Evolutionary conservation across 495 filamentous ascomycete species (phyloP).

Genomic region (Neurospora tetraspora): DNA sequence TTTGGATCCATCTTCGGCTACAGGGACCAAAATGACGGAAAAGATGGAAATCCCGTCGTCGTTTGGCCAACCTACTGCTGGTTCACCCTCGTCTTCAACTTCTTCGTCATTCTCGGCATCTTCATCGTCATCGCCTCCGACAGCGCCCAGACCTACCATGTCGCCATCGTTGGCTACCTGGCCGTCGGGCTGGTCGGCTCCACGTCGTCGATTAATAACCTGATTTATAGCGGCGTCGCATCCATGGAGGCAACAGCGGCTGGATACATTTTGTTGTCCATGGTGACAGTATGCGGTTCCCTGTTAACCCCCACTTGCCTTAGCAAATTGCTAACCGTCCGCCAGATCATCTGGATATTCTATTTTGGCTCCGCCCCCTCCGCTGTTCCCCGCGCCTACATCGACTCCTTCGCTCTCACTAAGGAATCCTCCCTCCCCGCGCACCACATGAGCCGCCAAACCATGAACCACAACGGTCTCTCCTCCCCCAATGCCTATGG

Average conservation of each 20-base stretch:
- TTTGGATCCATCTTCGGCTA: conserved; percentile 73
- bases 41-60: conserved; percentile 2
- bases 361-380: conserved; percentile 92
- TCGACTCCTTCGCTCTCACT: conserved; percentile 91
- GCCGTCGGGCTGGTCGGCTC: conserved; percentile 72
- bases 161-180: conserved; percentile 86
- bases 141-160: conserved; percentile 73
- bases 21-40: not conserved
- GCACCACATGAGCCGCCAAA: conserved; percentile 42
- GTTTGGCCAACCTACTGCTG: conserved; percentile 77
- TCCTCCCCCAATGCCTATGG: conserved; percentile 19
- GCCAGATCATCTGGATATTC: conserved; percentile 93
- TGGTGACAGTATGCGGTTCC: conserved; percentile 70
- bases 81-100: conserved; percentile 80
- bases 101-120: conserved; percentile 71
- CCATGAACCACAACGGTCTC: conserved; percentile 43
- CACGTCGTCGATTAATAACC: conserved; percentile 69
- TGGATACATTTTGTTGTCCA: conserved; percentile 90
- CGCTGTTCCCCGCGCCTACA: conserved; percentile 77
- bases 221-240: conserved; percentile 60
- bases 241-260: conserved; percentile 81
- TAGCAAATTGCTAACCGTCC: conserved; percentile 7
- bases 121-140: conserved; percentile 73
- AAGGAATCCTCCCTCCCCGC: conserved; percentile 54
- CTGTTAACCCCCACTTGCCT: not conserved